phyloP scores from a whole-genome alignment of 805 yeast species.

The Danielozyma ontarioensis region DNA sequence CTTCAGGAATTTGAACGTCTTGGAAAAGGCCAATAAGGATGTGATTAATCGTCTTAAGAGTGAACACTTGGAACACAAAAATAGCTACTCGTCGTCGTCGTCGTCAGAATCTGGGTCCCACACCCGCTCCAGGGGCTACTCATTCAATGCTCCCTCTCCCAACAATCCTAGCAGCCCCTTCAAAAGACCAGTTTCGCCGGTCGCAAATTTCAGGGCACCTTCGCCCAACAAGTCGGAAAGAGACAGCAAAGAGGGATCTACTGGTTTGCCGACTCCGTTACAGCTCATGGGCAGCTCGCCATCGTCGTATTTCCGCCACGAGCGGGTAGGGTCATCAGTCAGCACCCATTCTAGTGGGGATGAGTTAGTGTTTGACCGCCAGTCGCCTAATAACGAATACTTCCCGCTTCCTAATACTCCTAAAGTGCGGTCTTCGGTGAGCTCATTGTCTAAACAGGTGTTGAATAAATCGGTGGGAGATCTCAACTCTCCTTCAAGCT shows the following conservation, averaged over 20 bases:
- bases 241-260: background rate
- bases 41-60: conserved; percentile 80
- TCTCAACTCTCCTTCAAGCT: conserved; percentile 46
- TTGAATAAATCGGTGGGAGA: conserved; percentile 5
- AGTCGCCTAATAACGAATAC: conserved; percentile 7
- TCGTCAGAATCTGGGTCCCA: conserved; percentile 39
- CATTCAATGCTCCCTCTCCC: conserved; percentile 16
- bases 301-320: conserved; percentile 17
- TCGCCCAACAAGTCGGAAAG: conserved; percentile 21
- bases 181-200: conserved; percentile 46
- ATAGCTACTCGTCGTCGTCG: conserved; percentile 45
- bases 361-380: conserved; percentile 13
- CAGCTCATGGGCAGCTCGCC: conserved; percentile 8
- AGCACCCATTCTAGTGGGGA: conserved; percentile 30
- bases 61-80: conserved; percentile 67
- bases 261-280: conserved; percentile 10
- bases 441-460: conserved; percentile 20
- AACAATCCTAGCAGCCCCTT: conserved; percentile 30
- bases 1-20: conserved; percentile 80
- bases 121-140: conserved; percentile 32
- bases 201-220: conserved; percentile 13
- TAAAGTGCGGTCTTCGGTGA: conserved; percentile 17
- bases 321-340: conserved; percentile 26
- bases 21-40: conserved; percentile 92
- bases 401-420: conserved; percentile 1